phyloP scores from a whole-genome alignment of 305 asterid species.

The Solanum hybrid region DNA sequence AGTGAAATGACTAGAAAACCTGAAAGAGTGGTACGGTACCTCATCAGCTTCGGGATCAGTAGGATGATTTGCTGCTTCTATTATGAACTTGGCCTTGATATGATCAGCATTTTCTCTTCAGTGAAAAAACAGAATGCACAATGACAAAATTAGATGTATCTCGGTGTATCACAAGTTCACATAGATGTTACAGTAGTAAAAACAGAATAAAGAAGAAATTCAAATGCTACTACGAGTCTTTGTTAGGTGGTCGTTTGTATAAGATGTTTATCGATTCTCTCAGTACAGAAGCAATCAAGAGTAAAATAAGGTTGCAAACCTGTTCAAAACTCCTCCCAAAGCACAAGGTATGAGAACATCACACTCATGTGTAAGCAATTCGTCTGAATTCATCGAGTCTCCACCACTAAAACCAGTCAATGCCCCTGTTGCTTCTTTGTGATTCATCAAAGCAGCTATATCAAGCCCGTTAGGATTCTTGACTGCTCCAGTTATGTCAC shows the following conservation, averaged over 20 bases:
- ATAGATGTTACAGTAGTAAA: not conserved
- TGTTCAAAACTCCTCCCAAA: slow-evolving; percentile 87
- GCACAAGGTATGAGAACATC: slow-evolving; percentile 95
- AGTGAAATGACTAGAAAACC: not conserved
- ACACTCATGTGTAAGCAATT: slow-evolving; percentile 61
- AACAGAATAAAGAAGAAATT: not conserved
- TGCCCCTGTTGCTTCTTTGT: slow-evolving; percentile 54
- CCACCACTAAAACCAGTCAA: slow-evolving; percentile 59
- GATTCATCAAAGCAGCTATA: slow-evolving; percentile 50
- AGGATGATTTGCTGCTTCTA: slow-evolving; percentile 95
- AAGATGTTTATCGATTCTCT: not conserved
- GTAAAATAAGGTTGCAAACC: slow-evolving; percentile 25
- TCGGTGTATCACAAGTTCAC: not conserved
- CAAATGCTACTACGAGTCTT: not conserved
- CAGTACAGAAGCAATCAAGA: not conserved
- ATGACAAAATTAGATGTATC: not conserved
- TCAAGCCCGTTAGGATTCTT: slow-evolving; percentile 65
- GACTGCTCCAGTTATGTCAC: slow-evolving; percentile 88
- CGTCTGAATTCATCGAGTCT: slow-evolving; percentile 58
- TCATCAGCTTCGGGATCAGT: slow-evolving; percentile 97
- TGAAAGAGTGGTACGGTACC: slow-evolving; percentile 35
- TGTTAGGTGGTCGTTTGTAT: not conserved
- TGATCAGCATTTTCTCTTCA: slow-evolving; percentile 71
- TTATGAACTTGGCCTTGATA: slow-evolving; percentile 65
- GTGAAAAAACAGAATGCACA: slow-evolving; percentile 1